Evolutionary conservation across 2,329 filamentous ascomycete species (phyloP).

Genomic region (Colletotrichum melonis): DNA sequence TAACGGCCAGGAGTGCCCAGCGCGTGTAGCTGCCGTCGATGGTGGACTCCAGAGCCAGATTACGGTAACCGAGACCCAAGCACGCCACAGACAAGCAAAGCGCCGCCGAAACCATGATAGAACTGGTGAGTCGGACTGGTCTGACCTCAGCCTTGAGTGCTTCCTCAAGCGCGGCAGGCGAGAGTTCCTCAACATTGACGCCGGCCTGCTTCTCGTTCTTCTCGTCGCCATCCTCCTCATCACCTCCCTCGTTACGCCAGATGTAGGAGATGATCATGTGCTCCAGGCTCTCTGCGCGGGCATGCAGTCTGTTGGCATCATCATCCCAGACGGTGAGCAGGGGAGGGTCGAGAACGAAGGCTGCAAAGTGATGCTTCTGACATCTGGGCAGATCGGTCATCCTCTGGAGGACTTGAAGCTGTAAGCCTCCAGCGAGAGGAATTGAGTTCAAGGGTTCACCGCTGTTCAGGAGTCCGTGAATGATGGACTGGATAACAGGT

Average conservation of each 20-base stretch:
- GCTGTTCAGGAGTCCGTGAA: slow-evolving; percentile 57
- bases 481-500: slow-evolving; percentile 70
- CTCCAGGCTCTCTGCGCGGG: slow-evolving; percentile 63
- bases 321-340: slow-evolving; percentile 75
- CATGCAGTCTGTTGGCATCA: slow-evolving; percentile 65
- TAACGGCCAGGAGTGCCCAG: slow-evolving; percentile 62
- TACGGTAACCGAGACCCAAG: slow-evolving; percentile 66
- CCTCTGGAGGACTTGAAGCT: slow-evolving; percentile 70
- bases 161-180: slow-evolving; percentile 54
- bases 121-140: slow-evolving; percentile 64
- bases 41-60: slow-evolving; percentile 64
- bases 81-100: slow-evolving; percentile 63
- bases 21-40: slow-evolving; percentile 66
- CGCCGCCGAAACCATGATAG: slow-evolving; percentile 64
- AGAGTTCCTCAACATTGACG: slow-evolving; percentile 55
- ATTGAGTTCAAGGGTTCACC: slow-evolving; percentile 58
- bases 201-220: slow-evolving; percentile 52
- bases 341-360: slow-evolving; percentile 69
- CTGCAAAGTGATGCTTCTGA: slow-evolving; percentile 74
- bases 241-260: slow-evolving; percentile 54
- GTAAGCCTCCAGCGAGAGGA: slow-evolving; percentile 67
- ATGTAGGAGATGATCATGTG: slow-evolving; percentile 67
- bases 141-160: slow-evolving; percentile 53
- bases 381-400: slow-evolving; percentile 67
- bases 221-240: slow-evolving; percentile 52